Conservation (phyloP, 2,329 filamentous ascomycete species). For the Pseudopyrenochaeta lycopersici region DNA sequence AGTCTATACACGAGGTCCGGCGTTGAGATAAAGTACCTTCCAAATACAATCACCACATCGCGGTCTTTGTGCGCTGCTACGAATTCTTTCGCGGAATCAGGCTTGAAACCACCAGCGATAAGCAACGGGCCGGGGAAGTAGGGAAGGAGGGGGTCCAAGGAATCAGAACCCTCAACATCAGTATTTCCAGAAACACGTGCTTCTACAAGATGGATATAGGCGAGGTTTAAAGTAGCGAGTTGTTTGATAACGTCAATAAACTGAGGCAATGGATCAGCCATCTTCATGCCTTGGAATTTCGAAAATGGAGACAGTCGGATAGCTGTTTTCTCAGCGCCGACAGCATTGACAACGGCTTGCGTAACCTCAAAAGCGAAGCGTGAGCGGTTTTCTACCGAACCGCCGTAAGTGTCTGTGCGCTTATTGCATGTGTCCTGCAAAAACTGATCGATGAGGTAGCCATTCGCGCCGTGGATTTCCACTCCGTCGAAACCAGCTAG, state of each 20-base stretch:
- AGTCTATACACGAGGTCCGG: constrained; percentile 60
- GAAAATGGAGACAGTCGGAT: constrained; percentile 70
- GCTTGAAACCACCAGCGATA: constrained; percentile 54
- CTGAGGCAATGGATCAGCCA: constrained; percentile 69
- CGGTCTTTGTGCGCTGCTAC: constrained; percentile 55
- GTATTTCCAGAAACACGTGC: constrained; percentile 60
- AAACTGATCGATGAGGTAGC: constrained; percentile 74
- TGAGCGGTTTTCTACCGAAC: constrained; percentile 61
- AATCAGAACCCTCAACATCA: constrained; percentile 33
- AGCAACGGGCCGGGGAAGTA: constrained; percentile 44
- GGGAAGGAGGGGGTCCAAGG: constrained; percentile 34
- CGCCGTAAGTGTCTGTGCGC: constrained; percentile 60
- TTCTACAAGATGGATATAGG: constrained; percentile 63
- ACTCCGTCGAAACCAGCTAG: constrained; percentile 69
- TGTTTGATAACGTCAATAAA: constrained; percentile 66
- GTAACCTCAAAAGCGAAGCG: constrained; percentile 64
- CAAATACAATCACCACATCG: constrained; percentile 59
- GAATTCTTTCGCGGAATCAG: constrained; percentile 47
- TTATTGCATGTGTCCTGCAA: constrained; percentile 66
- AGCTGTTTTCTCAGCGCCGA: constrained; percentile 66
- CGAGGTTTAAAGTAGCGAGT: constrained; percentile 62
- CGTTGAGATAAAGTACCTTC: constrained; percentile 59
- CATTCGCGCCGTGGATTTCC: constrained; percentile 67
- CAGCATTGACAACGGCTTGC: constrained; percentile 58
- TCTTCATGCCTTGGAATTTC: constrained; percentile 70